A percentile compares a stretch with the other conserved stretches of the same genome.
phyloP scores from a whole-genome alignment of 305 asterid species.

The Vinca major region DNA sequence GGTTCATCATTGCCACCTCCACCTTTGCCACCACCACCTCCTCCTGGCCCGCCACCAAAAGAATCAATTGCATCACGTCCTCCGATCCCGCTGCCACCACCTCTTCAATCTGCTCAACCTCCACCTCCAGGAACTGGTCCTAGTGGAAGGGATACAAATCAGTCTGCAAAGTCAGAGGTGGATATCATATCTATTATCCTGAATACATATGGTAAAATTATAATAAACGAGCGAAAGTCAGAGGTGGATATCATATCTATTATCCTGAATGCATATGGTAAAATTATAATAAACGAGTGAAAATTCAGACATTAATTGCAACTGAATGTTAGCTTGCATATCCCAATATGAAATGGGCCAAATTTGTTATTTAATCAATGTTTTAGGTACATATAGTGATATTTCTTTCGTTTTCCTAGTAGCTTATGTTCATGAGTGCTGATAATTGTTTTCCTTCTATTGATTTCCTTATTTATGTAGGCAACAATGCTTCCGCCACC shows the following conservation, averaged over 20 bases:
- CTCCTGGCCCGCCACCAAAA: conserved; percentile 88
- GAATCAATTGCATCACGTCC: conserved; percentile 44
- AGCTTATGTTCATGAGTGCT: neutral
- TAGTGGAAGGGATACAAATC: conserved; percentile 36
- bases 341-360: neutral
- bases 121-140: conserved; percentile 59
- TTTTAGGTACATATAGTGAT: neutral
- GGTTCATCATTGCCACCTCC: conserved; percentile 45
- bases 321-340: neutral
- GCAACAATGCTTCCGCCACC: conserved; percentile 56
- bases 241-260: conserved; percentile 2
- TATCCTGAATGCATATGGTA: neutral
- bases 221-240: neutral
- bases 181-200: conserved; percentile 4
- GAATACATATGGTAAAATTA: neutral
- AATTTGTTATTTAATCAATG: neutral
- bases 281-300: neutral
- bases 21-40: conserved; percentile 74
- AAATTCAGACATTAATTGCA: neutral
- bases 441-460: neutral
- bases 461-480: conserved; percentile 23
- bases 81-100: conserved; percentile 59
- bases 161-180: conserved; percentile 53
- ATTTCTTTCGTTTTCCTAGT: neutral
- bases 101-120: conserved; percentile 47